Conservation (phyloP, 2,329 filamentous ascomycete genomes). For the Cytospora piceicola region DNA sequence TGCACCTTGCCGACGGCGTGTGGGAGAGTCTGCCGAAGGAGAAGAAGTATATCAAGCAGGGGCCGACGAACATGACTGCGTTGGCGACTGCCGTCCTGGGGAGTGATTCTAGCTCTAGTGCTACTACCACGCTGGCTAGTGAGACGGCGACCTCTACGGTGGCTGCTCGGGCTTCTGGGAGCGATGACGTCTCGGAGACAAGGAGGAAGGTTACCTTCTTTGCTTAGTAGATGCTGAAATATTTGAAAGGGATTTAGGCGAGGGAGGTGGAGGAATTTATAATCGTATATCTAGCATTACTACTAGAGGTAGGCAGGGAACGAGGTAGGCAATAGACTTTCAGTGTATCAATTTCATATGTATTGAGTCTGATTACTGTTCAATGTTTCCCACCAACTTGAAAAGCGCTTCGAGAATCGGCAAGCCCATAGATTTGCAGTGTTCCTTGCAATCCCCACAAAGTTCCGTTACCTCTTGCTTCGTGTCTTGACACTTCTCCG, state of each 20-base stretch:
- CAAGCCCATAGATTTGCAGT: too few species aligned
- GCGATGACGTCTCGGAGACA: conserved; percentile 14
- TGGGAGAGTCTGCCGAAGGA: conserved; percentile 45
- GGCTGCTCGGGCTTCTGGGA: background rate
- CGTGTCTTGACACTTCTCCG: too few species aligned
- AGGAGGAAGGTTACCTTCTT: conserved; percentile 29
- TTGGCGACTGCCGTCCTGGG: conserved; percentile 14
- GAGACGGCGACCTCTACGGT: background rate
- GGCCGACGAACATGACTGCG: conserved; percentile 34
- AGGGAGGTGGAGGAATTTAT: too few species aligned
- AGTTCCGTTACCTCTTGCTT: too few species aligned
- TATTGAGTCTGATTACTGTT: too few species aligned
- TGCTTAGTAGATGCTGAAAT: conserved; percentile 1
- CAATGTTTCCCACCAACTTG: too few species aligned
- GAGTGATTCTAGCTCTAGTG: background rate
- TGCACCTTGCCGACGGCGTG: conserved; percentile 46
- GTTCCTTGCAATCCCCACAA: too few species aligned
- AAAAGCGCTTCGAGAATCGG: too few species aligned
- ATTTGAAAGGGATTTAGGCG: background rate
- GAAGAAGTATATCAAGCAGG: conserved; percentile 49
- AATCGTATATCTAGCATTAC: too few species aligned
- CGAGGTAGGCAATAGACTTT: too few species aligned
- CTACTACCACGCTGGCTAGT: background rate
- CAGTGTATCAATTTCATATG: too few species aligned
- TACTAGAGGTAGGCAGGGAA: too few species aligned